These are phyloP conservation scores for Rosa hybrid DNA, from an alignment of 331 rosid genomes.

Conservation along the genomic window DNA sequence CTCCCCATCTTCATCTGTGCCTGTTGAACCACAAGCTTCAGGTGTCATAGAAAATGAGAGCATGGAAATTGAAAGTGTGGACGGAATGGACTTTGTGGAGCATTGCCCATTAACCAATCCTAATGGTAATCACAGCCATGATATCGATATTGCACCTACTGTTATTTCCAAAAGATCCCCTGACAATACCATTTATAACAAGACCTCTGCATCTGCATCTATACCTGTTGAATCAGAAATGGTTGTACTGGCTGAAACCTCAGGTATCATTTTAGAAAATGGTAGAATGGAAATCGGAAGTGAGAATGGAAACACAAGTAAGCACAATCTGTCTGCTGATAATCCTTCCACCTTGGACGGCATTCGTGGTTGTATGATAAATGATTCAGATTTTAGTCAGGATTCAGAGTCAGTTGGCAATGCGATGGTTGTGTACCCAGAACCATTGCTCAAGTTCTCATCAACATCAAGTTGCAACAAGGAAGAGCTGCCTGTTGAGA, in stretches of 20 bases:
- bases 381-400: slow-evolving; percentile 6
- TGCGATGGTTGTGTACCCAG: neutral
- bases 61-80: slow-evolving; percentile 2
- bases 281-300: slow-evolving; percentile 24
- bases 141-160: slow-evolving; percentile 18
- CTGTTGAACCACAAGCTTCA: slow-evolving; percentile 23
- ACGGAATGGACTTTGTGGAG: slow-evolving; percentile 24
- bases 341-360: neutral
- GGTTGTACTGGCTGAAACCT: slow-evolving; percentile 30
- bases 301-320: slow-evolving; percentile 22
- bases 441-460: neutral
- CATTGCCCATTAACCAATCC: slow-evolving; percentile 36
- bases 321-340: neutral
- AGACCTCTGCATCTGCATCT: slow-evolving; percentile 12
- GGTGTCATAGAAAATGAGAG: slow-evolving; percentile 28
- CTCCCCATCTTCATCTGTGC: slow-evolving; percentile 16
- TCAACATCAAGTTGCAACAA: neutral
- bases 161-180: slow-evolving; percentile 17
- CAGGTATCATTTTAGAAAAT: slow-evolving; percentile 23
- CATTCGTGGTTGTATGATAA: neutral
- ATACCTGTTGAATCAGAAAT: slow-evolving; percentile 15
- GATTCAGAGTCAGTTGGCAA: neutral
- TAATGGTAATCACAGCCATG: slow-evolving; percentile 13
- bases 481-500: neutral
- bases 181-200: slow-evolving; percentile 17